Evolutionary conservation across 306 rosid species (phyloP), one percentile per base, ranked within the genome.

Genomic region (Cicer arietinum): DNA sequence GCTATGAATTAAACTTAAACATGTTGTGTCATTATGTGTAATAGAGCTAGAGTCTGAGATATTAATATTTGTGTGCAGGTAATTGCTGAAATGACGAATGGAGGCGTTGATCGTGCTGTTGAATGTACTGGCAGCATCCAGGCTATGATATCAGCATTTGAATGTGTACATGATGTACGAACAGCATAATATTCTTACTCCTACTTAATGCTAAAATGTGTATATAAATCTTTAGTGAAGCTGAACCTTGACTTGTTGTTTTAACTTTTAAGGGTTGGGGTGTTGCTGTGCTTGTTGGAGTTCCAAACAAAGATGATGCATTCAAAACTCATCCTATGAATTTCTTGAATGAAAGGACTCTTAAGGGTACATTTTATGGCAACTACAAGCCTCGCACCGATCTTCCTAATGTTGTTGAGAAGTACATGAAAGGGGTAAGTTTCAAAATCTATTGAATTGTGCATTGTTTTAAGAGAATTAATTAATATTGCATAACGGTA

Each of bases 361-460:
- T 91, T 0, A 93, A 89, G 90, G 98, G 98, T 6, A 91, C 98
- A 51, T 89, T 91, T 79, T 93, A 84, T 50, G 98, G 98, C n/a
- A 93, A 93, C 87, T 93, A 91, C 88, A 93, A 91, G 10, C 97
- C 98, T 14, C 89, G 91, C 12, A 66, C 91, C 0, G 97, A 93
- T 69, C 87, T 93, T 13, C 98, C 98, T 8, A 9, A 47, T 8
- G 90, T 89, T 16, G 98, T 93, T 35, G 97, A 93, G 46, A 74
- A 53, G 92, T 91, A 91, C 88, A 80, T 93, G 92, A 87, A 69
- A n/a, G 81, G 81, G 86, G 89, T 85, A 69, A 69, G 79, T 13
- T 56, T 67, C 1, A 30, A 56, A 20, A 2, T 20, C 20, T 40
- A 9, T 10, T 40, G 1, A 0, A 20, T 44, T 20, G 10, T 66